Evolutionary conservation across 192 early-diverging fungal species (phyloP), one percentile per base, ranked within the genome.

Genomic region (Thamnidium elegans): DNA sequence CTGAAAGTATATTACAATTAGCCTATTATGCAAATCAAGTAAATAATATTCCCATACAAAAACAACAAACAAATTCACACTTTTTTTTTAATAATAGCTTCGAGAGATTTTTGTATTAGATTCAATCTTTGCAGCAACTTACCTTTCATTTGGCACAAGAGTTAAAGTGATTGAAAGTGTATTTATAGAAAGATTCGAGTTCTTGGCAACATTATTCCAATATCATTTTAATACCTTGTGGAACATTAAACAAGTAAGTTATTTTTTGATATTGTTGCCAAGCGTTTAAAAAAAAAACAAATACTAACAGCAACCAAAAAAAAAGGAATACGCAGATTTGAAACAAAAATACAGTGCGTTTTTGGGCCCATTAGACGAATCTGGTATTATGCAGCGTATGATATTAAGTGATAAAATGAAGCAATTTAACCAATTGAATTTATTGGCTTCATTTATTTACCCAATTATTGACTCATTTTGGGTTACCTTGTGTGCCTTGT

Each of bases 21-120:
- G 63, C 63, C 23, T 64, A 64, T 64, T 43, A 64, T 26, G 32
- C 63, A 14, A 64, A 64, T 19, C 63, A 64, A 34, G 63, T 63
- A 53, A 63, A 4, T 39, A 9, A 3, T 39, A 39, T 9, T 39
- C 4, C 5, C 4, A 31, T 43, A 9, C n/a, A n/a, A n/a, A n/a
- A n/a, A n/a, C n/a, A 51, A 52, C 19, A 46, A 46, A n/a, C 0
- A 14, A 14, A 46, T 46, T 46, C 9, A 20, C 9, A 39, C 36
- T 39, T 9, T 39, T 39, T 9, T 39, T 39, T 39, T 39, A 39
- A 9, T 55, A 13, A 39, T 39, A 64, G 63, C 32, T 64, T 11
- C 51, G 63, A 21, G 51, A 64, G 2, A 64, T 64, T 21, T 64
- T 64, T 31, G 23, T 64, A 5, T 23, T 32, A 39, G 50, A 64